Evolutionary conservation across 768 basidiomycete genomes (phyloP).

Genomic region (Crucibulum laeve): DNA sequence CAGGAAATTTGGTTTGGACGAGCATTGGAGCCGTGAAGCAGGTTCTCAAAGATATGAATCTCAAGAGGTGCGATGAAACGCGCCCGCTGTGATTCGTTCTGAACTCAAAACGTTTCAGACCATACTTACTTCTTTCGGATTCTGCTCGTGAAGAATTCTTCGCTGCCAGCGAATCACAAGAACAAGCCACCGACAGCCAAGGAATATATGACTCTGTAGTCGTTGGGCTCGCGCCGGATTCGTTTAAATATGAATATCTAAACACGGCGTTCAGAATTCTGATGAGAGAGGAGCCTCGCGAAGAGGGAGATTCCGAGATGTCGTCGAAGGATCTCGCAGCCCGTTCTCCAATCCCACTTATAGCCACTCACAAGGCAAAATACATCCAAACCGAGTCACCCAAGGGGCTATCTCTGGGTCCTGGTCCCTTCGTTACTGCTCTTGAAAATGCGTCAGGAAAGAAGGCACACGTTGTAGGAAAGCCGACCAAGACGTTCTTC

Average conservation of each 20-base stretch:
- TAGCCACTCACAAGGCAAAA: constrained; percentile 57
- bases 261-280: constrained; percentile 68
- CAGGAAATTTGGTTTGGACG: constrained; percentile 51
- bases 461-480: constrained; percentile 55
- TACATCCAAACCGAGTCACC: constrained; percentile 40
- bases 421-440: constrained; percentile 65
- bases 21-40: constrained; percentile 57
- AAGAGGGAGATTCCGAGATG: background rate
- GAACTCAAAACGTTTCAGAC: constrained; percentile 24
- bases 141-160: constrained; percentile 41
- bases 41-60: constrained; percentile 31
- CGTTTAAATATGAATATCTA: constrained; percentile 49
- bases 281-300: constrained; percentile 31
- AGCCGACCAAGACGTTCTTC: constrained; percentile 58
- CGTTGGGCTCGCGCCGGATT: constrained; percentile 52
- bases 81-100: constrained; percentile 1
- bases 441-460: constrained; percentile 50
- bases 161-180: constrained; percentile 1
- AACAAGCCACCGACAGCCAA: constrained; percentile 3
- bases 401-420: constrained; percentile 58
- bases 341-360: constrained; percentile 27
- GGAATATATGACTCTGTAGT: constrained; percentile 53
- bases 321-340: background rate
- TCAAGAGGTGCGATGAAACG: constrained; percentile 31
- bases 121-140: constrained; percentile 51